phyloP scores from a whole-genome alignment of 1,284 basidiomycete genomes.

The Xanthoconium separans region DNA sequence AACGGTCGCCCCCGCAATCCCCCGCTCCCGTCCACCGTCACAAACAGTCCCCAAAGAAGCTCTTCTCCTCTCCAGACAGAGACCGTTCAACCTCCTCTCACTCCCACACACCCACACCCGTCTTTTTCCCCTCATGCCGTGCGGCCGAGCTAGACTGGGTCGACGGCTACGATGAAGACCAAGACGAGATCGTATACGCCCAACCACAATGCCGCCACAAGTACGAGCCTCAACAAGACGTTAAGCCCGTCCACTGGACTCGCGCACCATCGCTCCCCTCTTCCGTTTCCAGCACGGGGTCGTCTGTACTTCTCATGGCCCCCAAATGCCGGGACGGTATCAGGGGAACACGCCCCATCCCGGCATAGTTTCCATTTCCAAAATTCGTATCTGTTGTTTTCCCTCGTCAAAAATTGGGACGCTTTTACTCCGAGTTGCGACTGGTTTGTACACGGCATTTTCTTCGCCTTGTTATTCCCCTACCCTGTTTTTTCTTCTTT shows the following conservation, averaged over 20 bases:
- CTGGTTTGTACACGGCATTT: constrained; percentile 10
- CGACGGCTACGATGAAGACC: constrained; percentile 22
- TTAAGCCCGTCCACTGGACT: constrained; percentile 12
- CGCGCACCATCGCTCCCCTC: constrained; percentile 20
- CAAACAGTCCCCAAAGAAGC: constrained; percentile 17
- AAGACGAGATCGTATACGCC: constrained; percentile 21
- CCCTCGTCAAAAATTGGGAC: constrained; percentile 15
- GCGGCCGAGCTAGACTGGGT: constrained; percentile 30
- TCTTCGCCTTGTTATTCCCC: neutral
- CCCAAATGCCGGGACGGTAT: constrained; percentile 17
- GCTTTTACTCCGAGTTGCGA: constrained; percentile 20
- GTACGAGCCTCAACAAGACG: constrained; percentile 3
- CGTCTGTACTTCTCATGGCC: constrained; percentile 32
- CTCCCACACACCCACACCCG: constrained; percentile 32
- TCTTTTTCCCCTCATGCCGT: constrained; percentile 33
- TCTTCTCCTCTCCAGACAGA: constrained; percentile 1
- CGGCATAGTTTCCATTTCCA: constrained; percentile 11
- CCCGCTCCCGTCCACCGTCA: constrained; percentile 15
- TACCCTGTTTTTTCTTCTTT: neutral
- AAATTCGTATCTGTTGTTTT: constrained; percentile 9
- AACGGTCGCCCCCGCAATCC: constrained; percentile 9
- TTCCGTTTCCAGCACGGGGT: constrained; percentile 27
- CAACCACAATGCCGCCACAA: constrained; percentile 23
- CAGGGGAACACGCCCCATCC: constrained; percentile 9
- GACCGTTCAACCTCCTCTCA: constrained; percentile 21